Percentiles rank a stretch among this genome's conserved stretches.
phyloP scores from a whole-genome alignment of 805 yeast genomes.

The Saturnispora serradocipensis region DNA sequence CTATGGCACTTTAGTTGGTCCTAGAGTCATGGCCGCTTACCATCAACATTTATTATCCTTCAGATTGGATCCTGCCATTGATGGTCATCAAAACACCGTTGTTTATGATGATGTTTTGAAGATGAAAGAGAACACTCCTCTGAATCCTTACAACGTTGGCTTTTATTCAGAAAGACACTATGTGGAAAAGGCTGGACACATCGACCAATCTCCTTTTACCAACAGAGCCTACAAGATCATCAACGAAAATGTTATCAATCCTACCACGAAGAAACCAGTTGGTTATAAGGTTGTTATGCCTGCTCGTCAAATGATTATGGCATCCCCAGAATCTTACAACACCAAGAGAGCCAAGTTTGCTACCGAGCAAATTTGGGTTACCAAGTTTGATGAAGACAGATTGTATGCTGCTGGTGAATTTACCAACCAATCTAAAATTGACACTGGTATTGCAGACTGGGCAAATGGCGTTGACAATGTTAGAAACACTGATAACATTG shows the following conservation, averaged over 20 bases:
- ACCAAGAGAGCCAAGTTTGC: slow-evolving; percentile 66
- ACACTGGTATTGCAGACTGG: slow-evolving; percentile 66
- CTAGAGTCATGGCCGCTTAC: slow-evolving; percentile 74
- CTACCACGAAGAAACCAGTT: slow-evolving; percentile 60
- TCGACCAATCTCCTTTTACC: slow-evolving; percentile 69
- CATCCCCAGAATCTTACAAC: slow-evolving; percentile 53
- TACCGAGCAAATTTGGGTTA: slow-evolving; percentile 74
- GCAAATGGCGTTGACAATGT: slow-evolving; percentile 58
- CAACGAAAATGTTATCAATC: slow-evolving; percentile 64
- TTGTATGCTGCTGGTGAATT: slow-evolving; percentile 78
- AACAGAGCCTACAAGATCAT: slow-evolving; percentile 67
- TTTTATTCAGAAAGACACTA: slow-evolving; percentile 52
- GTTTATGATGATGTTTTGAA: slow-evolving; percentile 60
- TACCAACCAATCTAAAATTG: slow-evolving; percentile 67
- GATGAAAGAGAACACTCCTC: slow-evolving; percentile 42
- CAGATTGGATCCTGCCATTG: slow-evolving; percentile 75
- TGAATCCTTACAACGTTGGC: slow-evolving; percentile 65
- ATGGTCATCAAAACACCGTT: slow-evolving; percentile 71
- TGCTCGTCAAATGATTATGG: slow-evolving; percentile 68
- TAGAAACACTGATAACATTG: slow-evolving; percentile 66
- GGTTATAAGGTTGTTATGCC: slow-evolving; percentile 70
- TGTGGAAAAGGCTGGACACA: slow-evolving; percentile 61
- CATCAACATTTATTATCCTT: slow-evolving; percentile 76
- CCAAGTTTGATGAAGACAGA: slow-evolving; percentile 65
- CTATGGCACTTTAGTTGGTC: slow-evolving; percentile 70